Evolutionary conservation across 2,329 filamentous ascomycete species (phyloP).

Genomic region (Plectosphaerella plurivora): DNA sequence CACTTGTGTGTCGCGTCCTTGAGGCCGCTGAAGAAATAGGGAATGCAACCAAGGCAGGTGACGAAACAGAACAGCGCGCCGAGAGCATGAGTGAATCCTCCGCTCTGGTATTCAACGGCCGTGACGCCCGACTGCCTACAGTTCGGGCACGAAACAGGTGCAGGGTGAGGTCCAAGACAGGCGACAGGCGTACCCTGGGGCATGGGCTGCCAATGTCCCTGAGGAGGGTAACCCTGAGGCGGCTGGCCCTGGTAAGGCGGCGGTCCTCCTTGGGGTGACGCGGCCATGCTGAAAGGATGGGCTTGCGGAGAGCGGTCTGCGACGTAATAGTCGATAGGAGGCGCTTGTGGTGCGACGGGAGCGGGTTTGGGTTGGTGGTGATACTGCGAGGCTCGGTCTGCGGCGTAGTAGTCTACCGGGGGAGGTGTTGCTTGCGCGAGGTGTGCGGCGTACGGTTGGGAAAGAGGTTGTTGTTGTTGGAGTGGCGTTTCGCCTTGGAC

Average conservation of each 20-base stretch:
- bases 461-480: too few species aligned
- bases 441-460: too few species aligned
- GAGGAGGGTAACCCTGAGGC: neutral
- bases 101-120: constrained; percentile 12
- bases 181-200: constrained; percentile 9
- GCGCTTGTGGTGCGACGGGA: too few species aligned
- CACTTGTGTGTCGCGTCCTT: constrained; percentile 18
- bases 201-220: neutral
- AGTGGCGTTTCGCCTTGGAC: too few species aligned
- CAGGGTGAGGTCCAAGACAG: constrained; percentile 12
- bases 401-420: neutral
- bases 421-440: neutral
- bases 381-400: neutral
- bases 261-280: neutral
- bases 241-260: neutral
- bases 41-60: constrained; percentile 16
- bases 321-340: neutral
- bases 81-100: constrained; percentile 16
- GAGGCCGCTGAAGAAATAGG: constrained; percentile 13
- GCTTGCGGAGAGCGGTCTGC: neutral
- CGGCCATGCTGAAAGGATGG: neutral
- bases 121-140: constrained; percentile 15
- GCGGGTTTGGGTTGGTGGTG: too few species aligned
- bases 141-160: constrained; percentile 15
- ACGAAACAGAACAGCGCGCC: constrained; percentile 15